phyloP scores from a whole-genome alignment of 371 early-diverging fungal genomes.

The Haplosporangium sp. region DNA sequence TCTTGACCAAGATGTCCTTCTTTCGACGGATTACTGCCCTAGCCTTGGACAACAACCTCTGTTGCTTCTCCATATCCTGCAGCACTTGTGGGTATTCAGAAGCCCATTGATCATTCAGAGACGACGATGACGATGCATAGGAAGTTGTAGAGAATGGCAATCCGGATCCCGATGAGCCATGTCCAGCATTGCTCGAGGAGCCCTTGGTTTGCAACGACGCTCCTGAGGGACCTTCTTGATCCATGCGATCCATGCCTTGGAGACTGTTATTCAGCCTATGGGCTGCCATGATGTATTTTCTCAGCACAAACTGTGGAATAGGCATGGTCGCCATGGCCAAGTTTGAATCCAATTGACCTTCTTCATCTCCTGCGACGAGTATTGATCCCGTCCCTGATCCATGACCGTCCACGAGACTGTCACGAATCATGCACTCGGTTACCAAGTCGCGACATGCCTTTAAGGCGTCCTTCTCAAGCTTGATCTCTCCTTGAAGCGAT shows the following conservation, averaged over 20 bases:
- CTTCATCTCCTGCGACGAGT: slow-evolving; percentile 49
- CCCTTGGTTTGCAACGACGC: slow-evolving; percentile 17
- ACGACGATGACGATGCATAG: neutral
- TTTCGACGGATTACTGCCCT: slow-evolving; percentile 36
- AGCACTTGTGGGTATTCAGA: slow-evolving; percentile 17
- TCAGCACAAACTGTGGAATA: slow-evolving; percentile 42
- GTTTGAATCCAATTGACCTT: slow-evolving; percentile 34
- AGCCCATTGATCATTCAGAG: neutral
- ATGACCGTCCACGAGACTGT: slow-evolving; percentile 21
- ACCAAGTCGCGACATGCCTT: slow-evolving; percentile 51
- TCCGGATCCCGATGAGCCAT: slow-evolving; percentile 22
- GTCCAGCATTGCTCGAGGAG: slow-evolving; percentile 36
- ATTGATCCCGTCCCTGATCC: slow-evolving; percentile 33
- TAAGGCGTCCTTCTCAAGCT: slow-evolving; percentile 39
- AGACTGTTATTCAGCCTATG: slow-evolving; percentile 44
- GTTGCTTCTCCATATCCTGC: slow-evolving; percentile 41
- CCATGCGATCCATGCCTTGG: slow-evolving; percentile 8
- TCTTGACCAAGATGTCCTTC: slow-evolving; percentile 38
- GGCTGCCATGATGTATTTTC: slow-evolving; percentile 40
- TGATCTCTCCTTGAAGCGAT: slow-evolving; percentile 51
- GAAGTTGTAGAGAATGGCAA: slow-evolving; percentile 3
- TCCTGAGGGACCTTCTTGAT: slow-evolving; percentile 7
- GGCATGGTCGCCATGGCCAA: slow-evolving; percentile 34
- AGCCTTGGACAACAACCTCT: slow-evolving; percentile 23
- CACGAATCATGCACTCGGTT: slow-evolving; percentile 44